phyloP scores from a whole-genome alignment of 2,329 filamentous ascomycete species.

The Aspergillus candidus region DNA sequence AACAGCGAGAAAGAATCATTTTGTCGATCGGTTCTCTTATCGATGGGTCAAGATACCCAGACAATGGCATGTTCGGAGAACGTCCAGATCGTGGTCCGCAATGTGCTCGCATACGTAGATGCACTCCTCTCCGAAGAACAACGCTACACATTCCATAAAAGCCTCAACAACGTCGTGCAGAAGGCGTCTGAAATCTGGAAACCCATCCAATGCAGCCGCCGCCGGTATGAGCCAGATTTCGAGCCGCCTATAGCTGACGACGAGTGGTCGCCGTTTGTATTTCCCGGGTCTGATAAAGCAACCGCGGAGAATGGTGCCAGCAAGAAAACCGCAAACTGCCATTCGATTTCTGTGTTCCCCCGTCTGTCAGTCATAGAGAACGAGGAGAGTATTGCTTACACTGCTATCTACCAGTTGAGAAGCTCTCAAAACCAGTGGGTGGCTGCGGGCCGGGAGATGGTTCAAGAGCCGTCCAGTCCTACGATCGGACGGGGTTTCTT shows the following conservation, averaged over 20 bases:
- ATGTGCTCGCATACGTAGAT: constrained; percentile 4
- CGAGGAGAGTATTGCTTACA: not conserved
- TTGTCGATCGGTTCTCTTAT: constrained; percentile 15
- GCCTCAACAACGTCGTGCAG: constrained; percentile 9
- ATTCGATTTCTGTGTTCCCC: constrained; percentile 2
- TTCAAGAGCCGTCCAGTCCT: constrained; percentile 1
- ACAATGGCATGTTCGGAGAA: constrained; percentile 1
- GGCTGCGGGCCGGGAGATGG: not conserved
- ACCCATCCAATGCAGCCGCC: constrained; percentile 7
- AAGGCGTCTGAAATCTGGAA: constrained; percentile 11
- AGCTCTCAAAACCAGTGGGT: not conserved
- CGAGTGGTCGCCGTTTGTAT: constrained; percentile 9
- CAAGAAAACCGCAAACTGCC: not conserved
- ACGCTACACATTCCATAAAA: constrained; percentile 7
- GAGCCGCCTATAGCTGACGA: constrained; percentile 7
- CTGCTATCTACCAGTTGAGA: not conserved
- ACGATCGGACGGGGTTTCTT: not conserved
- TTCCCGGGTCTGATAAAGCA: not conserved
- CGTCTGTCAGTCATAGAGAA: constrained; percentile 5
- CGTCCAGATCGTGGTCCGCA: not conserved
- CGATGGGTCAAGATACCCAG: constrained; percentile 12
- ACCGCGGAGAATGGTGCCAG: not conserved
- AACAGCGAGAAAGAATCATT: constrained; percentile 18
- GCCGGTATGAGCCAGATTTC: constrained; percentile 12
- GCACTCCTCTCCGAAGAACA: constrained; percentile 4